phyloP scores from a whole-genome alignment of 768 basidiomycete genomes.

The Dioszegia crocea region DNA sequence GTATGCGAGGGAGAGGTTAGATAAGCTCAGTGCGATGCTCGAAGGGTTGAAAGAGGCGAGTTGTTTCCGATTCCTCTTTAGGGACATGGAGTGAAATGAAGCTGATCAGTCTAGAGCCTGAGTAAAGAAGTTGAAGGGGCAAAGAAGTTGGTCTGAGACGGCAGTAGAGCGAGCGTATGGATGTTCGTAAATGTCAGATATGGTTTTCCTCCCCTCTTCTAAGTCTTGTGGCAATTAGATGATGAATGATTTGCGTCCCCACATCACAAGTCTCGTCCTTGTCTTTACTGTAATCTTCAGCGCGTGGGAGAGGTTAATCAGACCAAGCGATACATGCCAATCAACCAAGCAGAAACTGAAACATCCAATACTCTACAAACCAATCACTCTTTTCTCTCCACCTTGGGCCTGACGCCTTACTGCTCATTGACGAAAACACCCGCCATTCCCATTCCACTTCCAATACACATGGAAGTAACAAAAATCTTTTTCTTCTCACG shows the following conservation, averaged over 20 bases:
- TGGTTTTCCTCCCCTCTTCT: too few relatives aligned
- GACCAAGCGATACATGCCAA: neutral
- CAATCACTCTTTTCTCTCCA: too few relatives aligned
- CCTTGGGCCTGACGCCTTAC: slow-evolving; percentile 10
- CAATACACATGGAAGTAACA: slow-evolving; percentile 74
- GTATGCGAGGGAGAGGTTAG: slow-evolving; percentile 32
- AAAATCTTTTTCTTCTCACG: slow-evolving; percentile 66
- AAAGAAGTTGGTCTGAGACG: neutral
- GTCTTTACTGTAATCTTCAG: too few relatives aligned
- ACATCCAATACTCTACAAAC: neutral
- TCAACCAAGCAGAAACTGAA: neutral
- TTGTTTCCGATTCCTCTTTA: neutral
- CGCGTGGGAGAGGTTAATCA: too few relatives aligned
- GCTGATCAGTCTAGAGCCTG: neutral
- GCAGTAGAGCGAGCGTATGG: too few relatives aligned
- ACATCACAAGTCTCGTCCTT: too few relatives aligned
- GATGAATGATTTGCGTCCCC: too few relatives aligned
- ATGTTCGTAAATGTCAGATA: too few relatives aligned
- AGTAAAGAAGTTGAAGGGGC: neutral
- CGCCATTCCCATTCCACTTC: slow-evolving; percentile 67
- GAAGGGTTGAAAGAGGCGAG: slow-evolving; percentile 33
- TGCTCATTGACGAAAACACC: slow-evolving; percentile 47
- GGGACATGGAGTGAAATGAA: neutral
- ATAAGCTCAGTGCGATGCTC: slow-evolving; percentile 24
- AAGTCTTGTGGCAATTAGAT: too few relatives aligned